A percentile compares a stretch with the other conserved stretches of the same genome.
These are phyloP conservation scores for Talaromyces sp. DNA, from an alignment of 2,329 filamentous ascomycete genomes.

Conservation along the genomic window DNA sequence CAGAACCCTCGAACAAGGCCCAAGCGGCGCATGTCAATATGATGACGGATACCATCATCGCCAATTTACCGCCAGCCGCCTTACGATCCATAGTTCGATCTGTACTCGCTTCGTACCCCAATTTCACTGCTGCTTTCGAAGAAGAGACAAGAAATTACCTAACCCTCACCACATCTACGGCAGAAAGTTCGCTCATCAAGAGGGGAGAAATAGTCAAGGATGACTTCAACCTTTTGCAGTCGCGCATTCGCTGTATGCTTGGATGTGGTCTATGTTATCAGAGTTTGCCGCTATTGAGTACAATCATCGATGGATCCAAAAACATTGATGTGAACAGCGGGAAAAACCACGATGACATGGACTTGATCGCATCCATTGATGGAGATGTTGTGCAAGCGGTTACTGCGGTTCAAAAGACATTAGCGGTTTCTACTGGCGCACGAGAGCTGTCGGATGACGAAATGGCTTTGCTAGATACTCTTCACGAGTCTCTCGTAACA, in stretches of 20 bases:
- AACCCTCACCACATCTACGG: background rate
- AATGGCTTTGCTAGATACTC: background rate
- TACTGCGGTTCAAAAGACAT: slow-evolving; percentile 36
- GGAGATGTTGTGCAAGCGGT: slow-evolving; percentile 37
- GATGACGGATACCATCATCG: slow-evolving; percentile 47
- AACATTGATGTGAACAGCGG: background rate
- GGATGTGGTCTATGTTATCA: slow-evolving; percentile 33
- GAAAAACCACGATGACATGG: slow-evolving; percentile 1
- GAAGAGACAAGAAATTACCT: slow-evolving; percentile 10
- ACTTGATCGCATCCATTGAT: slow-evolving; percentile 31
- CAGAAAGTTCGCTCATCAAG: slow-evolving; percentile 18
- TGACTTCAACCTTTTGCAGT: slow-evolving; percentile 23
- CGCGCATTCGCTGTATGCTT: slow-evolving; percentile 30
- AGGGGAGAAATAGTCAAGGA: slow-evolving; percentile 28
- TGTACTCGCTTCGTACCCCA: slow-evolving; percentile 14
- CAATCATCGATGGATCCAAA: background rate
- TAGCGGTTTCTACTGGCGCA: slow-evolving; percentile 23
- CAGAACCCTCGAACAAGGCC: background rate
- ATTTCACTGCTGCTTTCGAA: slow-evolving; percentile 34
- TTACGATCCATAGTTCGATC: slow-evolving; percentile 38
- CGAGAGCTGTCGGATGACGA: slow-evolving; percentile 19
- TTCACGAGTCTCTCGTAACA: slow-evolving; percentile 10
- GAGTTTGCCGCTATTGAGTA: slow-evolving; percentile 23
- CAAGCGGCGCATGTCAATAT: slow-evolving; percentile 44
- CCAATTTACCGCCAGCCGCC: slow-evolving; percentile 41